Evolutionary conservation across 148 eudicot genomes (phyloP).

Genomic region (Diospyros kaki): DNA sequence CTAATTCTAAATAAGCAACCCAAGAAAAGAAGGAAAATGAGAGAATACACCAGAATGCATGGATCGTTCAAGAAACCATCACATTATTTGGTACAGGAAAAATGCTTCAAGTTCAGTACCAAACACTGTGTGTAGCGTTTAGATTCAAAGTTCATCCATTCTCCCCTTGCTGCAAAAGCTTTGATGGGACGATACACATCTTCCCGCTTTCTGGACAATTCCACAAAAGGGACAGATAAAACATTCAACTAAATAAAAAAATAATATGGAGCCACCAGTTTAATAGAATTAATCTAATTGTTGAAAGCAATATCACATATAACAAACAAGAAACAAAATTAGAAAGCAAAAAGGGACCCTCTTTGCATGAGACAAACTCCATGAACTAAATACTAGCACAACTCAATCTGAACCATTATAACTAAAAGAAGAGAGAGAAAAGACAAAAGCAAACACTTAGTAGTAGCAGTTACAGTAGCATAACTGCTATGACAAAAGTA

Average conservation of each 20-base stretch:
- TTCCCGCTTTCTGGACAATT: slow-evolving; percentile 69
- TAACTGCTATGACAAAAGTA: neutral
- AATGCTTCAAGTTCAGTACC: slow-evolving; percentile 45
- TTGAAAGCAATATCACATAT: neutral
- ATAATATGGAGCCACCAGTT: neutral
- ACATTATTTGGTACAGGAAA: neutral
- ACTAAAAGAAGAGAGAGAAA: neutral
- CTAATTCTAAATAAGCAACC: neutral
- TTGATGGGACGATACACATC: slow-evolving; percentile 81
- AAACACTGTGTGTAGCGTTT: slow-evolving; percentile 57
- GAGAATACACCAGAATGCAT: neutral
- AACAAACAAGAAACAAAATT: neutral
- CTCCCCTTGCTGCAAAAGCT: slow-evolving; percentile 73
- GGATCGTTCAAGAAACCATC: neutral
- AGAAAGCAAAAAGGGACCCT: neutral
- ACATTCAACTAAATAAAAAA: neutral
- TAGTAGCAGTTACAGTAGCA: neutral
- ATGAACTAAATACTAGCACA: neutral
- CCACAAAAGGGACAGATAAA: slow-evolving; percentile 17
- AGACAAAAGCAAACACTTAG: neutral
- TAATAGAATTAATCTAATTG: neutral
- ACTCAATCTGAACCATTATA: neutral
- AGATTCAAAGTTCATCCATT: slow-evolving; percentile 61
- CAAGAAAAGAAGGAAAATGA: neutral
- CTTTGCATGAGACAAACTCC: neutral